Evolutionary conservation across 257 asterid genomes (phyloP).

Genomic region (Marsdenia floribunda): DNA sequence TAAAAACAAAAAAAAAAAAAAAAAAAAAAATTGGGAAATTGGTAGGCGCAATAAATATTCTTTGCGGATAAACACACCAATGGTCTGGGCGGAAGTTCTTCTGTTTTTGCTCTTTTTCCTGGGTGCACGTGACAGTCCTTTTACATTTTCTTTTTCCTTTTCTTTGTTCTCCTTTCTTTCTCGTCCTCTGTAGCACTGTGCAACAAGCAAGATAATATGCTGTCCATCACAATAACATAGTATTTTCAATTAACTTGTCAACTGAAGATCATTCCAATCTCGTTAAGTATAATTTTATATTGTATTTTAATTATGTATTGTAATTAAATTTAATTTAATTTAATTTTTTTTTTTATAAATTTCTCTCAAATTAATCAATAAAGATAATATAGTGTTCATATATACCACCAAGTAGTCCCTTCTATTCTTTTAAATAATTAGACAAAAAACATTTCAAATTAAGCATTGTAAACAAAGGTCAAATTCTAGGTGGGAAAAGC

Average conservation of each 20-base stretch:
- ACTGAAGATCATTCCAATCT: too few relatives aligned
- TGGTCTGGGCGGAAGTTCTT: neutral
- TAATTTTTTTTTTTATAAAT: too few relatives aligned
- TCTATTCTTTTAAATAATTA: too few relatives aligned
- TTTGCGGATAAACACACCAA: conserved; percentile 26
- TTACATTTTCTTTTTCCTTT: conserved; percentile 11
- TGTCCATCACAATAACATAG: conserved; percentile 16
- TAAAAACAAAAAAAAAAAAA: neutral
- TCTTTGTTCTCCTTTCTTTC: conserved; percentile 25
- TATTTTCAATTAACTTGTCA: too few relatives aligned
- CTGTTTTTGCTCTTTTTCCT: neutral
- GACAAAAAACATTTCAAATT: too few relatives aligned
- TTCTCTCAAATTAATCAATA: too few relatives aligned
- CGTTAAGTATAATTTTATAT: too few relatives aligned
- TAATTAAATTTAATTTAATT: too few relatives aligned
- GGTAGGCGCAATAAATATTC: conserved; percentile 6
- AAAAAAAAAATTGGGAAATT: neutral
- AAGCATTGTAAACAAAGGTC: too few relatives aligned
- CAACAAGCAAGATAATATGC: conserved; percentile 50
- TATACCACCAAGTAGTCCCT: too few relatives aligned
- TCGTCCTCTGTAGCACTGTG: conserved; percentile 20
- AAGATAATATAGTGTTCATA: too few relatives aligned
- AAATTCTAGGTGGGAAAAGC: neutral
- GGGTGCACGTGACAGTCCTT: conserved; percentile 48
- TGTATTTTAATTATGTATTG: too few relatives aligned